Percentiles rank a stretch among this genome's conserved stretches.
Conservation (phyloP, 2,329 filamentous ascomycete species). For the Lachnellula occidentalis region DNA sequence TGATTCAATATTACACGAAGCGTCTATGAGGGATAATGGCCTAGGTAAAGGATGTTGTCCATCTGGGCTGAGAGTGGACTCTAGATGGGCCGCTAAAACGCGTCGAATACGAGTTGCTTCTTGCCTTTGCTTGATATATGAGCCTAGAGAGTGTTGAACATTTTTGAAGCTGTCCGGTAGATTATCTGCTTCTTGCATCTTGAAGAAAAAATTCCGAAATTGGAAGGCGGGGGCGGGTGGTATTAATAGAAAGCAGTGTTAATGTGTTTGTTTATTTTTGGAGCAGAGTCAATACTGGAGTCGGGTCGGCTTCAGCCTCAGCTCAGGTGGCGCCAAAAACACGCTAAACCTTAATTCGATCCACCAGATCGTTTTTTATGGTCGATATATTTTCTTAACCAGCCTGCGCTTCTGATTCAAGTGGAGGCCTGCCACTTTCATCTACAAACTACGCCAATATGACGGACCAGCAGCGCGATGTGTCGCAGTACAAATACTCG, state of each 20-base stretch:
- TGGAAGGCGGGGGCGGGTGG: slow-evolving; percentile 1
- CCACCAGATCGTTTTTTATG: neutral
- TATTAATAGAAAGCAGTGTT: neutral
- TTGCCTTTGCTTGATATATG: slow-evolving; percentile 52
- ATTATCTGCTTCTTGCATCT: slow-evolving; percentile 17
- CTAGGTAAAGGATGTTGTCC: slow-evolving; percentile 33
- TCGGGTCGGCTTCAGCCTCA: neutral
- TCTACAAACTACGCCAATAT: slow-evolving; percentile 41
- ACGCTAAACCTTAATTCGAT: neutral
- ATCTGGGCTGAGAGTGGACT: slow-evolving; percentile 35
- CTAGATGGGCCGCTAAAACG: slow-evolving; percentile 49
- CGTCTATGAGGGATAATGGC: slow-evolving; percentile 44
- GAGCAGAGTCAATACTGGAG: no score
- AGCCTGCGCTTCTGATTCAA: slow-evolving; percentile 1
- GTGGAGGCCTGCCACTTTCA: slow-evolving; percentile 2
- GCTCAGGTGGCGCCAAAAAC: neutral
- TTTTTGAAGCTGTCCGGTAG: slow-evolving; percentile 34
- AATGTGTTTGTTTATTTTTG: slow-evolving; percentile 6
- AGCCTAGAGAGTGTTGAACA: slow-evolving; percentile 41
- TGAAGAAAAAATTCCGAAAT: neutral
- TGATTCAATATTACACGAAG: slow-evolving; percentile 32
- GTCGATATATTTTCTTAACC: neutral
- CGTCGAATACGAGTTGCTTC: slow-evolving; percentile 52
- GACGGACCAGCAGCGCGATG: slow-evolving; percentile 73
- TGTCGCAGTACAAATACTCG: slow-evolving; percentile 98